Evolutionary conservation across 169 alveolate species (phyloP).

Genomic region (Hammondia hammondi): DNA sequence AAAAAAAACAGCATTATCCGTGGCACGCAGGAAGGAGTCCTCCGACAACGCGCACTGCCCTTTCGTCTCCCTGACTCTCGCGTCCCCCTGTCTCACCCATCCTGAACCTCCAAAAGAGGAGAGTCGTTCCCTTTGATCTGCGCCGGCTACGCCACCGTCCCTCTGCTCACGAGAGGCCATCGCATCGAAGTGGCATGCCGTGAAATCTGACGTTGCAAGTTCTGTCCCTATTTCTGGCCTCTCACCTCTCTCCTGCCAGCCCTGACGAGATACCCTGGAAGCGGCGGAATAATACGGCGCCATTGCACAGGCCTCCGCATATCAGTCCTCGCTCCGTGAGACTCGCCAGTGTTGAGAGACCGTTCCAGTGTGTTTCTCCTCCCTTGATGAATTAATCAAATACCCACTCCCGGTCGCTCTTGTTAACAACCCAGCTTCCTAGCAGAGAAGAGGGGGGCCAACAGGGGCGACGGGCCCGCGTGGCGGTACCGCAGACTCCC

Average conservation of each 20-base stretch:
- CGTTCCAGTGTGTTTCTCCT: no score
- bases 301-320: neutral
- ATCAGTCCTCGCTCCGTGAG: no score
- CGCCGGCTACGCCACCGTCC: neutral
- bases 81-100: neutral
- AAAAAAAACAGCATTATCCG: neutral
- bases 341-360: no score
- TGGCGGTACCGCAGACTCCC: no score
- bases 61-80: neutral
- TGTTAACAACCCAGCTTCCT: no score
- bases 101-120: neutral
- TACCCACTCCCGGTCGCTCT: no score
- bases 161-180: neutral
- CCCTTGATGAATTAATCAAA: no score
- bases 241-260: neutral
- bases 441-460: no score
- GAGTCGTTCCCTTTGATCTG: neutral
- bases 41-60: neutral
- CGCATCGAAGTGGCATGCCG: neutral
- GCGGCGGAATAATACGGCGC: neutral
- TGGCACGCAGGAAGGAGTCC: neutral
- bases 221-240: neutral
- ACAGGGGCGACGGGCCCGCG: no score
- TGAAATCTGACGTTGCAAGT: neutral
- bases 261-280: neutral